These are phyloP conservation scores for Sugiyamaella floridensis DNA, from an alignment of 805 yeast genomes.

Conservation along the genomic window DNA sequence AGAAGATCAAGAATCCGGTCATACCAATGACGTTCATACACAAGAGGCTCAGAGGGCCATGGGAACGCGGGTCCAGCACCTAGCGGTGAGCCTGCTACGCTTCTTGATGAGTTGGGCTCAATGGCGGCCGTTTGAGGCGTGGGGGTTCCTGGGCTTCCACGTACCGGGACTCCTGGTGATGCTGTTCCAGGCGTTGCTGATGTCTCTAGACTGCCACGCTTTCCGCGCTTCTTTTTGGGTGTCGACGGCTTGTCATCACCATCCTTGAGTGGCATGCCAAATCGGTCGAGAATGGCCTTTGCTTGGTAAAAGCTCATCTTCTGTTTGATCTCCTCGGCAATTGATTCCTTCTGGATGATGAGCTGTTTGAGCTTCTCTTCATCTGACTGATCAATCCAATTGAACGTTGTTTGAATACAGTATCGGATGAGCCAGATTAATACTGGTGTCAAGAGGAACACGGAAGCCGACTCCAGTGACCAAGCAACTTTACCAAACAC, in stretches of 20 bases:
- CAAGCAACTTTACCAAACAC: slow-evolving; percentile 11
- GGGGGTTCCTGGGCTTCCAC: not conserved
- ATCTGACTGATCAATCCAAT: slow-evolving; percentile 20
- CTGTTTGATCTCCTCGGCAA: slow-evolving; percentile 60
- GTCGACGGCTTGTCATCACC: slow-evolving; percentile 25
- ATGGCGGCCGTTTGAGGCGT: not conserved
- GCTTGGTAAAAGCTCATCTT: slow-evolving; percentile 72
- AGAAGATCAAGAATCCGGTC: slow-evolving; percentile 38
- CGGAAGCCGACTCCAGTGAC: slow-evolving; percentile 5
- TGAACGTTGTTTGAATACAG: slow-evolving; percentile 14
- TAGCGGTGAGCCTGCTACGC: not conserved
- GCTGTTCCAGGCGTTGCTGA: not conserved
- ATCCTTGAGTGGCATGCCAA: slow-evolving; percentile 44
- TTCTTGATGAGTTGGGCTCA: not conserved
- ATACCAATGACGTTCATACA: slow-evolving; percentile 33
- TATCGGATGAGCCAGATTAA: slow-evolving; percentile 16
- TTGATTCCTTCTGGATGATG: slow-evolving; percentile 41
- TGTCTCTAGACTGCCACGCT: not conserved
- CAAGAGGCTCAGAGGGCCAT: slow-evolving; percentile 1
- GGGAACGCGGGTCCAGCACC: not conserved
- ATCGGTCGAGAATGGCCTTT: slow-evolving; percentile 63
- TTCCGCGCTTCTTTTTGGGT: not conserved
- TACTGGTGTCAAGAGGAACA: slow-evolving; percentile 14
- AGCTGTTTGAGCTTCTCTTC: slow-evolving; percentile 31
- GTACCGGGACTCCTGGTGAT: not conserved